Conservation (phyloP, 2,329 filamentous ascomycete species). For the Aspergillus pseudotamarii region DNA sequence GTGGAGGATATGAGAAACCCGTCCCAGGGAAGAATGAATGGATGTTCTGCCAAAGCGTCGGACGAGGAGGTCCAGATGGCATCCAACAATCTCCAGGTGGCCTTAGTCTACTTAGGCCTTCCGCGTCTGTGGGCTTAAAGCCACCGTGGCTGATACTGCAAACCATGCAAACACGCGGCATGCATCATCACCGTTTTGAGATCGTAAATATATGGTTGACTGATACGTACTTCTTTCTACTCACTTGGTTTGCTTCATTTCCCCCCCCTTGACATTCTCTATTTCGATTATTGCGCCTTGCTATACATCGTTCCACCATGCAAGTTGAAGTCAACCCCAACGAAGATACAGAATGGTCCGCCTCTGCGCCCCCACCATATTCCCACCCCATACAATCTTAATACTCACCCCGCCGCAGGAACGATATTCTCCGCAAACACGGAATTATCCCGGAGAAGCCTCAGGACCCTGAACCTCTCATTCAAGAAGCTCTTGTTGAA, state of each 20-base stretch:
- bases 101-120: constrained; percentile 28
- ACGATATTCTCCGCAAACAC: constrained; percentile 96
- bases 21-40: constrained; percentile 11
- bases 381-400: constrained; percentile 7
- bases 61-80: constrained; percentile 20
- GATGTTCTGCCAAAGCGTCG: constrained; percentile 20
- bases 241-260: not conserved
- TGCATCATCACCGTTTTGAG: constrained; percentile 20
- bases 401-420: constrained; percentile 62
- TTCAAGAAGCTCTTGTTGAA: constrained; percentile 89
- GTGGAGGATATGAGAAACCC: constrained; percentile 4
- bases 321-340: constrained; percentile 92
- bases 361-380: constrained; percentile 9
- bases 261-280: constrained; percentile 25
- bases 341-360: constrained; percentile 90
- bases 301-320: constrained; percentile 36
- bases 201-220: not conserved
- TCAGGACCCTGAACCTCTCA: constrained; percentile 90
- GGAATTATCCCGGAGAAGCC: constrained; percentile 97
- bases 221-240: not conserved
- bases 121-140: constrained; percentile 37
- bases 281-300: not conserved
- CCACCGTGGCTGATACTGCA: constrained; percentile 25
- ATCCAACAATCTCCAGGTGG: constrained; percentile 40
- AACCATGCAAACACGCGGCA: constrained; percentile 46